phyloP scores from a whole-genome alignment of 164 flowering plant species.

The Saururus chinensis region DNA sequence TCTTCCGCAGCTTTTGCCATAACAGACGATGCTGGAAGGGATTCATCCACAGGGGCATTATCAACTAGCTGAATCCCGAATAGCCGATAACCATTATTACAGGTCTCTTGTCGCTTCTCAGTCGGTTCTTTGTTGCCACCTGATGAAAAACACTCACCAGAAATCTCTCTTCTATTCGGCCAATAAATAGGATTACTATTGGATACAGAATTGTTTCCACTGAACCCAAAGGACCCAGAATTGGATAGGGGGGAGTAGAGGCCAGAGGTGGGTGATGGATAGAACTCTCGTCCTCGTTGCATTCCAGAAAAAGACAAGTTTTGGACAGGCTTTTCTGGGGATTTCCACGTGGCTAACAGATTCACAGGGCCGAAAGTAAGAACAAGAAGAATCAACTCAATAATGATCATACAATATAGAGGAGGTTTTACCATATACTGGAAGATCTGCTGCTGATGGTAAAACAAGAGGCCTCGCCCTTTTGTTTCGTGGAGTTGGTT shows the following conservation, averaged over 20 bases:
- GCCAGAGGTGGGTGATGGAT: constrained; percentile 38
- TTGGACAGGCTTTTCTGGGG: constrained; percentile 35
- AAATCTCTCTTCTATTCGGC: constrained; percentile 35
- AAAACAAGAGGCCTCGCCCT: constrained; percentile 63
- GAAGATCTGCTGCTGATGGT: constrained; percentile 45
- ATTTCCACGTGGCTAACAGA: constrained; percentile 57
- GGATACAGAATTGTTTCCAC: constrained; percentile 33
- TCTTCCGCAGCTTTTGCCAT: constrained; percentile 22
- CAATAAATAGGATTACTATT: constrained; percentile 32
- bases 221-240: constrained; percentile 24
- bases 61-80: constrained; percentile 79
- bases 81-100: constrained; percentile 46
- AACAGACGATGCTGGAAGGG: constrained; percentile 14
- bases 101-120: constrained; percentile 46
- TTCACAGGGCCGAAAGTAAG: neutral
- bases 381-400: neutral
- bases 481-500: constrained; percentile 58
- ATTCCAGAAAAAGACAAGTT: constrained; percentile 38
- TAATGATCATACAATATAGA: neutral
- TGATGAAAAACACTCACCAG: constrained; percentile 34
- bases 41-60: constrained; percentile 35
- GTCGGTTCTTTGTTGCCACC: constrained; percentile 27
- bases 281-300: constrained; percentile 39
- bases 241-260: constrained; percentile 31
- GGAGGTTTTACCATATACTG: constrained; percentile 36